Base-by-base conservation (phyloP, 805 yeast genomes). In the Sugiyamaella smithiae region DNA sequence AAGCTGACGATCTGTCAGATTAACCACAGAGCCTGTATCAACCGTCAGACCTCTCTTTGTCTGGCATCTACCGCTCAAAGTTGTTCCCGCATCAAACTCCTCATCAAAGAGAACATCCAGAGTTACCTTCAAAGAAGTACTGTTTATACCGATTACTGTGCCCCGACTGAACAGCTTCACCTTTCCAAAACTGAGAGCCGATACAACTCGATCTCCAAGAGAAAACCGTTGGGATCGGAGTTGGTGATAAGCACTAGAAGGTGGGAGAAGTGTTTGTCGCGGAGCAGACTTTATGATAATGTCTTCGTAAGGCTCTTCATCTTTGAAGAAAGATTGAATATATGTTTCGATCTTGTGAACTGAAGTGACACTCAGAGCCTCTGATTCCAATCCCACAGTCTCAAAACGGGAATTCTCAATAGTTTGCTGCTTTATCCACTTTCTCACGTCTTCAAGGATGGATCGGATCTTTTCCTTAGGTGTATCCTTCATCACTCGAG, bases 91-190 rank as follows among this genome's bases (percentile, higher is more conserved):
- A 45, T 89, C 73, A 48, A 91, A 73, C 35, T 90, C 86, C 49
- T 76, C 68, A 62, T 93, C 99, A 73, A 91, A 93, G 31, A 93
- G 66, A 45, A 93, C 82, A 54, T 85, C 88, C 49, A 93, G 71
- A 0, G 83, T 77, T 8, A 77, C 64, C 45, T 62, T 67, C n/a
- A 69, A 60, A 7, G 80, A 78, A 29, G 80, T 74, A 57, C 82
- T 78, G 29, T 80, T 75, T 36, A 87, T 88, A 35, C 80, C 72
- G 43, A 87, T 84, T 47, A 93, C 95, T 0, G 97, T 89, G 64
- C 99, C 99, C 60, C 85, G 85, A 22, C 87, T 76, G 62, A 85
- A 88, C 49, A 83, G 68, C 23, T 97, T 96, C 12, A 90, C 96
- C 61, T 87, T 88, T 45, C 98, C 98, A 20, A 86, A 81, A 58